Evolutionary conservation across 768 basidiomycete species (phyloP), one percentile per base, ranked within the genome.

Genomic region (Calvatia gigantea): DNA sequence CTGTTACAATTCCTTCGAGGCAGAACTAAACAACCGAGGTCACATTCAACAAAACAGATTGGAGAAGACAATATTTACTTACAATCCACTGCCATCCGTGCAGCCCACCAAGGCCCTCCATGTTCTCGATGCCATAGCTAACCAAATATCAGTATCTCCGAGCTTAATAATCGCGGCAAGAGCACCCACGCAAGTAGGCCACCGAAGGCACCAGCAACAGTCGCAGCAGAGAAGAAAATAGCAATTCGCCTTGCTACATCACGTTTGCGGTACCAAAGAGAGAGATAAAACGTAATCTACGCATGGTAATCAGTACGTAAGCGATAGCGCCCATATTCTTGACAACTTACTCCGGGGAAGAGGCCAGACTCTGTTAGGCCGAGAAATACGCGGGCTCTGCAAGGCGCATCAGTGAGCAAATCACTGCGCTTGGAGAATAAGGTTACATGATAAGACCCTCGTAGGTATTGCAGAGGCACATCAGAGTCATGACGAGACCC

Each of bases 191-290:
- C 81, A 28, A 83, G 70, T 43, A 82, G 62, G 29, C 81, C 60
- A 31, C 60, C 58, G 23, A 61, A 61, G 32, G 60, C 60, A 25
- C 82, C 83, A 15, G 83, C 78, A 32, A 80, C 62, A 1, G 82
- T 84, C 9, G 83, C 82, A 33, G 83, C 82, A 17, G 79, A 79
- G 65, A 85, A 85, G 72, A 87, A 86, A 33, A 86, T 71, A 3
- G 84, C 82, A 53, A 84, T 76, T 25, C 85, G 77, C 61, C 68
- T 70, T 15, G 80, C 83, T 41, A 84, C 77, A 61, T 87, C 85
- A 50, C 70, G 69, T 32, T 79, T 72, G 8, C 81, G 75, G 63
- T 89, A 82, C 84, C 85, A 86, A 46, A 82, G 65, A 9, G 80
- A 82, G 41, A 84, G 60, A 67, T 80, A 75, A 56, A 74, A 76